These are phyloP conservation scores for Nicotiana paniculata DNA, from an alignment of 257 asterid species.

Conservation along the genomic window DNA sequence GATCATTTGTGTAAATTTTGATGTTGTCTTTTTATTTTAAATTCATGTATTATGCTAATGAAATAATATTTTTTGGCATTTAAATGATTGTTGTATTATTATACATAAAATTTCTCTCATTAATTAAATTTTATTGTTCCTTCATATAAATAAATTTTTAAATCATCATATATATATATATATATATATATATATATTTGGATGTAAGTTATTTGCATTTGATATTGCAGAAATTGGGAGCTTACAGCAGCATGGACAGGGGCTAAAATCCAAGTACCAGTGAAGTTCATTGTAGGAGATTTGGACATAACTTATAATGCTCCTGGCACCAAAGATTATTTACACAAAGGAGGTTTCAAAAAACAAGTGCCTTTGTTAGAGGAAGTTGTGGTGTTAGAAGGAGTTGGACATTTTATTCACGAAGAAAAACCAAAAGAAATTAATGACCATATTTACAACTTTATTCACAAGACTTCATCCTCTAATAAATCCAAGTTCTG, in stretches of 20 bases:
- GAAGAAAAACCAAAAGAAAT: conserved; percentile 56
- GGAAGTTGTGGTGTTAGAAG: conserved; percentile 56
- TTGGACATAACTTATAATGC: conserved; percentile 52
- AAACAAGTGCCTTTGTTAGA: conserved; percentile 50
- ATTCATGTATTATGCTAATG: too few species aligned
- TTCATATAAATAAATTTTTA: too few species aligned
- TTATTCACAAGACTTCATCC: conserved; percentile 24
- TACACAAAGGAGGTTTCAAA: conserved; percentile 64
- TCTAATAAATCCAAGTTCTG: background rate
- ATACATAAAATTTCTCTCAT: too few species aligned
- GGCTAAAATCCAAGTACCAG: conserved; percentile 42
- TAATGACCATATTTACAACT: conserved; percentile 45
- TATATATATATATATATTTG: too few species aligned
- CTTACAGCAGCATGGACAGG: conserved; percentile 61
- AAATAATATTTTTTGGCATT: too few species aligned
- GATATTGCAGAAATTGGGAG: conserved; percentile 60
- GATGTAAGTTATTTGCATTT: background rate
- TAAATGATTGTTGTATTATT: too few species aligned
- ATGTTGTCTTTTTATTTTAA: too few species aligned
- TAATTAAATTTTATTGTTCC: too few species aligned
- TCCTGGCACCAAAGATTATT: conserved; percentile 55
- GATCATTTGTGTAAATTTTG: too few species aligned
- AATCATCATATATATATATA: too few species aligned
- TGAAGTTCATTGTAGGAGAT: conserved; percentile 64
- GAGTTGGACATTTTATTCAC: conserved; percentile 57